Evolutionary conservation across 1,139 yeast species (phyloP), one percentile per base, ranked within the genome.

Genomic region (Yamadazyma pseudoaaseri): DNA sequence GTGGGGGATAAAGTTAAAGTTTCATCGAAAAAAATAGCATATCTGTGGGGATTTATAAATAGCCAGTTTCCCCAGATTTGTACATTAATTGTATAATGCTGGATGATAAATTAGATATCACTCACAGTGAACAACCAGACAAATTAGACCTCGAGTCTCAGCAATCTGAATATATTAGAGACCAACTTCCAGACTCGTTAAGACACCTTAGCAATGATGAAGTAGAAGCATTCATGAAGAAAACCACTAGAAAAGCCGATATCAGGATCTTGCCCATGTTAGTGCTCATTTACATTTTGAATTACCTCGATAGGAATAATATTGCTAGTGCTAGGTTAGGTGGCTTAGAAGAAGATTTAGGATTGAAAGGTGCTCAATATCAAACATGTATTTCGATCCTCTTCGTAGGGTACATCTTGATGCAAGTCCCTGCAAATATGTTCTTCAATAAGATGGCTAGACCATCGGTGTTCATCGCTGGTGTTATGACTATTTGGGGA

Each of bases 301-400:
- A 77, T 41, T 76, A 67, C 46, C 60, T 80, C 39, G 86, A 80
- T 54, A 60, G 83, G 44, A 74, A 76, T 42, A 77, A 76, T 48
- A 75, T 79, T 45, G 82, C 82, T 2, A 70, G 75, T 47, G 85
- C 85, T 1, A 63, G 79, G 43, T 63, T 79, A 17, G 81, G 77
- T 36, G 81, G 81, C 4, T 52, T 79, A 28, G 76, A 68, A 40
- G 62, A 58, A 11, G 84, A 79, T 42, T 53, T 79, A 35, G 60
- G 65, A 2, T 61, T 80, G 36, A 43, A 52, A 3, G 75, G 79
- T 2, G 55, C 60, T 30, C 73, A 79, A 48, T 79, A 74, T 51
- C 77, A 77, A 50, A 73, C 77, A 5, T 64, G 73, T 49, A 69
- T 77, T 42, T 70, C 81, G 16, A 68, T 79, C 36, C 62, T 79